Percentiles rank a stretch among this genome's conserved stretches.
phyloP scores from a whole-genome alignment of 1,284 basidiomycete species.

The Ganoderma multipileum region DNA sequence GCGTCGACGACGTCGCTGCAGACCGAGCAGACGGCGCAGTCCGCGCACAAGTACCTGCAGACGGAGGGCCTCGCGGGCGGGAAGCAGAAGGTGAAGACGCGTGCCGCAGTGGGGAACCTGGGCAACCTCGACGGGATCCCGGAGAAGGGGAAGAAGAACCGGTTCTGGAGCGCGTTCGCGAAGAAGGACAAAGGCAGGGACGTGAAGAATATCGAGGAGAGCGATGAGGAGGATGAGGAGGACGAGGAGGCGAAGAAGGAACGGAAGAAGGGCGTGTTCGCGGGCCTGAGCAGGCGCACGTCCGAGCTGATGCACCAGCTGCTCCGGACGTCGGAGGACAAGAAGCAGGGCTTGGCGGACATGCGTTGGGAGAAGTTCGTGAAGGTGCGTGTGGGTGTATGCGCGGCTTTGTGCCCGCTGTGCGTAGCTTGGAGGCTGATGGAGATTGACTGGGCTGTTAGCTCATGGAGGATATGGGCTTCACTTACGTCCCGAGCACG shows the following conservation, averaged over 20 bases:
- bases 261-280: conserved; percentile 57
- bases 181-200: conserved; percentile 40
- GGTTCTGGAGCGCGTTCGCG: conserved; percentile 57
- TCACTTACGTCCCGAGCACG: conserved; percentile 71
- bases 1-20: conserved; percentile 53
- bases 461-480: conserved; percentile 83
- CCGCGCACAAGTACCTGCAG: conserved; percentile 72
- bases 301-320: conserved; percentile 67
- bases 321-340: conserved; percentile 60
- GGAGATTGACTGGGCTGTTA: conserved; percentile 34
- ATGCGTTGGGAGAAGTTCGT: conserved; percentile 80
- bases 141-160: conserved; percentile 50
- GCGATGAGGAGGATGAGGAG: conserved; percentile 40
- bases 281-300: conserved; percentile 64
- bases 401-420: neutral
- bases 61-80: conserved; percentile 49
- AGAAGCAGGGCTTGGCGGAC: conserved; percentile 58
- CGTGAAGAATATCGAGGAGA: conserved; percentile 40
- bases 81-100: conserved; percentile 74
- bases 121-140: conserved; percentile 55
- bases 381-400: conserved; percentile 46
- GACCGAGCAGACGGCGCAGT: conserved; percentile 61
- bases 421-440: neutral
- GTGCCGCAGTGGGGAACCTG: conserved; percentile 52
- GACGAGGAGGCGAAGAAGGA: conserved; percentile 31